phyloP scores from a whole-genome alignment of 2,329 filamentous ascomycete species.

The Penicillium sclerotigenum region DNA sequence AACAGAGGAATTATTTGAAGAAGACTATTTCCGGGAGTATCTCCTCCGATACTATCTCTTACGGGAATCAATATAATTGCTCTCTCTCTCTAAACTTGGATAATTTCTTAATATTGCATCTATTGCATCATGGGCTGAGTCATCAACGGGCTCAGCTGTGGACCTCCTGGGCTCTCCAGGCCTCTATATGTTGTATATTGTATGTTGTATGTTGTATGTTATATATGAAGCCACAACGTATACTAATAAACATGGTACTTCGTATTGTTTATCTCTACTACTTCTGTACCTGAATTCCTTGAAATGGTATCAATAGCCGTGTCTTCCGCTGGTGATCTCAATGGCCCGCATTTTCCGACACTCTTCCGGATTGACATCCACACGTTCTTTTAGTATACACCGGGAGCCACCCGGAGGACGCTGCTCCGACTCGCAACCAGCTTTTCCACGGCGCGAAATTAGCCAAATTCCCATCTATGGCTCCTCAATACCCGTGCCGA shows the following conservation, averaged over 20 bases:
- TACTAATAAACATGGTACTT: too few species aligned
- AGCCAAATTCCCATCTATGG: not conserved
- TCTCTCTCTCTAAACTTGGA: not conserved
- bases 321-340: not conserved
- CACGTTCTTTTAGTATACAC: slow-evolving; percentile 5
- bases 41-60: not conserved
- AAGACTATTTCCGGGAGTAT: not conserved
- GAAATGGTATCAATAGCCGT: slow-evolving; percentile 2
- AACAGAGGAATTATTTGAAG: not conserved
- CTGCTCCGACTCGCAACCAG: slow-evolving; percentile 10
- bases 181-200: too few species aligned
- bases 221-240: not conserved
- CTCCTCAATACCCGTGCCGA: slow-evolving; percentile 7
- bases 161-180: too few species aligned
- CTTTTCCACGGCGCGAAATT: not conserved
- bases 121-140: slow-evolving; percentile 7
- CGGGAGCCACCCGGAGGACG: slow-evolving; percentile 11
- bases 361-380: slow-evolving; percentile 1
- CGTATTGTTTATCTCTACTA: too few species aligned
- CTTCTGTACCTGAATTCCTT: not conserved
- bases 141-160: not conserved
- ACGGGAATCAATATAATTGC: not conserved
- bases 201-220: too few species aligned
- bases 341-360: slow-evolving; percentile 3
- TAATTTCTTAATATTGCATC: not conserved